Base-by-base conservation (phyloP, 2,329 filamentous ascomycete genomes). In the Penicillium concentricum region DNA sequence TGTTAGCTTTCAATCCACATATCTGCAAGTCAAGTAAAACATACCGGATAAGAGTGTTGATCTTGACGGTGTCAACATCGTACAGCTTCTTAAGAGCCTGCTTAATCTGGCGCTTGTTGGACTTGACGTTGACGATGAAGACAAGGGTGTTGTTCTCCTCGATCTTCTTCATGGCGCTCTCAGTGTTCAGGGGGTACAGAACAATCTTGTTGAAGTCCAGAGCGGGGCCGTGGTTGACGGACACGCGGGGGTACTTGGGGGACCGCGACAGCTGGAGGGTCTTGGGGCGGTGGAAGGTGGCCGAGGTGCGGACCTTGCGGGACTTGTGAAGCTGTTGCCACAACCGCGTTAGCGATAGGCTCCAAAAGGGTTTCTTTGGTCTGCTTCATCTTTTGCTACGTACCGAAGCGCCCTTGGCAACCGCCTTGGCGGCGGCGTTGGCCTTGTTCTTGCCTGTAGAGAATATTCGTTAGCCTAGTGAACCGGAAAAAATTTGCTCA, bases 101-200 rank as follows among this genome's bases (percentile, higher is more conserved):
- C 87, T 97, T 97, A 84, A 99, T 99, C 85, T 99, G 94, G 78
- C 92, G 88, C 91, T 99, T 99, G 88, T 99, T 99, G 80, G 93
- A 88, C 89, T 95, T 95, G 80, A 93, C 83, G 71, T 97, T 90
- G 76, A 95, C 91, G 72, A 96, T 96, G 86, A 97, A 97, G 77
- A 96, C 91, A 51, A 99, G 87, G 69, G 94, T 99, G 87, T 99
- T 99, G 88, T 99, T 92, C 89, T 99, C 94, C 86, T 99, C 94
- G 72, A 99, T 97, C 90, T 97, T 97, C 91, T 99, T 99, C 93
- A 99, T 97, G 75, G 95, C 94, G 76, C 89, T 94, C 89, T 99
- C 94, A 61, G 94, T 99, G 89, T 99, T 99, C 77, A 99, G 87
- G 69, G 94, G 94, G 87, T 97, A 91, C 76, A 97, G 84, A 79